Conservation (phyloP, 2,329 filamentous ascomycete species). For the Albifimbria verrucaria region DNA sequence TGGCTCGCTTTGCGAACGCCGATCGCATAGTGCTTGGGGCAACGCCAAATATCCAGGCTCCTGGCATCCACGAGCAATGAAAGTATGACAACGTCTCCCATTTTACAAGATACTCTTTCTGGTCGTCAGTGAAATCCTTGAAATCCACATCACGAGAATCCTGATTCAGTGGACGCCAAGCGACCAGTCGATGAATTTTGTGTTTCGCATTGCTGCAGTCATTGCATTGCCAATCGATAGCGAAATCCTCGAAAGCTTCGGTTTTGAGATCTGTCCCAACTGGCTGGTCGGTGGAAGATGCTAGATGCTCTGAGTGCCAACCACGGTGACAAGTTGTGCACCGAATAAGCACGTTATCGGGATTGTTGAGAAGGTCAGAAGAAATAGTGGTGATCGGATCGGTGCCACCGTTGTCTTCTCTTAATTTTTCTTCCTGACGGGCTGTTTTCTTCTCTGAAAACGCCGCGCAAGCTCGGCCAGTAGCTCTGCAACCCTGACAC, state of each 20-base stretch:
- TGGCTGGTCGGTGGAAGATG: conserved; percentile 37
- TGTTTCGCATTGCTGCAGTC: conserved; percentile 64
- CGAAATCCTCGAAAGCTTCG: conserved; percentile 69
- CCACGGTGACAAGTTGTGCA: conserved; percentile 73
- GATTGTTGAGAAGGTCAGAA: conserved; percentile 66
- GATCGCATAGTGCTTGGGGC: conserved; percentile 61
- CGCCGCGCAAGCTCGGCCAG: conserved; percentile 67
- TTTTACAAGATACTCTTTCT: conserved; percentile 91
- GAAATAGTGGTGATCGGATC: conserved; percentile 71
- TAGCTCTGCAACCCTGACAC: conserved; percentile 67
- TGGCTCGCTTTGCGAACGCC: conserved; percentile 71
- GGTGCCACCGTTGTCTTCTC: conserved; percentile 72
- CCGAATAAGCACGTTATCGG: conserved; percentile 75
- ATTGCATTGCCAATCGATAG: conserved; percentile 72
- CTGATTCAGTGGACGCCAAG: conserved; percentile 69
- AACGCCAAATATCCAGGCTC: conserved; percentile 81
- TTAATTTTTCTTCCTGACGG: conserved; percentile 78
- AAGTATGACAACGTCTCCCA: conserved; percentile 81
- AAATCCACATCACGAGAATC: conserved; percentile 9
- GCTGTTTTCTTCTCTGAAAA: conserved; percentile 72
- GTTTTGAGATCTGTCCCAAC: conserved; percentile 28
- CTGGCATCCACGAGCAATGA: conserved; percentile 82
- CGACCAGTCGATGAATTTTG: conserved; percentile 76
- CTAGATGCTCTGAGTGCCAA: conserved; percentile 83
- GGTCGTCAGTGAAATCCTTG: conserved; percentile 54